Base-by-base conservation (phyloP, 2,329 filamentous ascomycete species). In the Fusarium sambucinum region DNA sequence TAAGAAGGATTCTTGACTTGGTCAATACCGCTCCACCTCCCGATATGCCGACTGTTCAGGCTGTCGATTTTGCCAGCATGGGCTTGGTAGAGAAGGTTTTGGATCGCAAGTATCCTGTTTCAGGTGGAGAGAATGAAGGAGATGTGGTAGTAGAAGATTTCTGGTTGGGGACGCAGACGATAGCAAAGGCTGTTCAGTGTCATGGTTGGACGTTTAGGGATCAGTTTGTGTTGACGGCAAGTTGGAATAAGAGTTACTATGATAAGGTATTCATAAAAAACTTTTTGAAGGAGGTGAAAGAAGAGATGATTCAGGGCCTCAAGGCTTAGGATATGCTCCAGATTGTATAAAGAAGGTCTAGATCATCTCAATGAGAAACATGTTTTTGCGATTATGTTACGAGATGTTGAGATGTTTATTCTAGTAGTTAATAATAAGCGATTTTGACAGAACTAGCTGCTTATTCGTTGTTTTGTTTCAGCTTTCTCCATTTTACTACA, bases 231-330 rank as follows among this genome's bases (percentile, higher is more conserved):
- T 55, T 79, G 30, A 73, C 73, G 21, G 71, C 69, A 21, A 74
- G 75, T 19, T 79, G 76, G 61, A 78, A 80, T 30, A 71, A 76
- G 54, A 69, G 75, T 11, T 79, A 73, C 56, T 72, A 79, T 35
- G 69, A 69, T 3, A 55, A 32, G 9, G 59, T 41, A 3, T 74
- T 73, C 55, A 75, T 77, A 66, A 41, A 30, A 8, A 60, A 64
- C 41, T 70, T 78, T 51, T 55, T 76, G 16, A 25, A 30, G 12
- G 65, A 59, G 25, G 59, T 75, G 25, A 69, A 68, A 29, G 35
- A 21, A 4, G 58, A 50, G 30, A 47, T 57, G 21, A 23, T 57
- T 17, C 32, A 14, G 6, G 52, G 40, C 3, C 40, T 55, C 12
- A 4, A 14, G 52, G 30, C 2, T 38, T 44, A 44, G 29, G 21